These are phyloP conservation scores for Rhododendron ferrugineum DNA, from an alignment of 148 eudicot genomes.

Conservation along the genomic window DNA sequence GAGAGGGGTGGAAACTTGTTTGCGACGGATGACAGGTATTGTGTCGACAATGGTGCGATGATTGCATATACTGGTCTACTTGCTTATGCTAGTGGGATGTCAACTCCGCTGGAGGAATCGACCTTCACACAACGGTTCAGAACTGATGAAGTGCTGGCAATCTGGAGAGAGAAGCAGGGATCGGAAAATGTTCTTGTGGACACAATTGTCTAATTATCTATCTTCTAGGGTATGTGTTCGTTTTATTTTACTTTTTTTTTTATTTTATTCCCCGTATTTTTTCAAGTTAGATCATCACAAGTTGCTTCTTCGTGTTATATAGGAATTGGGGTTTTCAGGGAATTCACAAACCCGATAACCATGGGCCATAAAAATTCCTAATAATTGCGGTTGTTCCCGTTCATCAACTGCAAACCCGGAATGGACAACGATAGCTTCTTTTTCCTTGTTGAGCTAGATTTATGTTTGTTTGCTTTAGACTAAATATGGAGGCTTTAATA, in stretches of 20 bases:
- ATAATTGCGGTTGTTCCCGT: background rate
- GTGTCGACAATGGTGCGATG: conserved; percentile 91
- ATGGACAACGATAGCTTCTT: background rate
- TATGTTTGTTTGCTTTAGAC: background rate
- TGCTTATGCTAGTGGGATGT: conserved; percentile 53
- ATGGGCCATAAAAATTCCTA: background rate
- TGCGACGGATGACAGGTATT: conserved; percentile 82
- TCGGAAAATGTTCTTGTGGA: background rate
- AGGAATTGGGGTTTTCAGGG: background rate
- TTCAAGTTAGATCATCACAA: background rate
- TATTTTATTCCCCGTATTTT: background rate
- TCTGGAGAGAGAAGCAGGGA: conserved; percentile 69
- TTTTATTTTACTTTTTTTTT: background rate
- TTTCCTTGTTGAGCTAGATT: background rate
- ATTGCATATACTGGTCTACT: conserved; percentile 90
- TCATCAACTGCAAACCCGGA: background rate
- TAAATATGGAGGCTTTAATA: background rate
- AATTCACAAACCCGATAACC: background rate
- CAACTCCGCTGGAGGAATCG: conserved; percentile 73
- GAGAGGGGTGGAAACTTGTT: conserved; percentile 76
- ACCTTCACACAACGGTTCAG: conserved; percentile 83
- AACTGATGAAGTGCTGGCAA: conserved; percentile 83
- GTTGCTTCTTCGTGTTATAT: background rate
- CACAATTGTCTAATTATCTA: background rate
- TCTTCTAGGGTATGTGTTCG: background rate